Evolutionary conservation across 2,329 filamentous ascomycete species (phyloP), one percentile per base, ranked within the genome.

Genomic region (Fusarium brevicatenulatum): DNA sequence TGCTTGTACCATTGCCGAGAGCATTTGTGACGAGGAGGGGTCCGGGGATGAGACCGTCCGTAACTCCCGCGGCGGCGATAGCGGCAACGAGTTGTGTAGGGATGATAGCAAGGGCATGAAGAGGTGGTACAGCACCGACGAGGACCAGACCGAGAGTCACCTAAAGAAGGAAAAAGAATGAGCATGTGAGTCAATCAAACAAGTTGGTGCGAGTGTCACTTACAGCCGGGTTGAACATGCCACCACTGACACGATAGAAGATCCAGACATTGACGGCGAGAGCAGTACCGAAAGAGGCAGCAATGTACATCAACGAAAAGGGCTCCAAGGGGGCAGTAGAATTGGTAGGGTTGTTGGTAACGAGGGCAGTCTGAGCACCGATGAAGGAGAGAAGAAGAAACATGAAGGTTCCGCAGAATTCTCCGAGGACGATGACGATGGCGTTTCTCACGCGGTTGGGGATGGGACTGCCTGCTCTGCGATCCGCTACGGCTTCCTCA

Each of bases 61-160:
- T 86, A 3, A 92, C 84, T 23, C 85, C 89, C 0, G 89, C 87
- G 4, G 91, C 87, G 4, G 86, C 85, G 49, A 92, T 91, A 10
- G 85, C 87, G 9, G 83, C 91, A 4, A 90, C 76, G 13, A 92
- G 76, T 76, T 93, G 91, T 3, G 88, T 85, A 9, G 85, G 79
- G 56, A 91, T 80, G 56, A 91, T 84, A 4, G 88, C 73, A 4
- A 85, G 68, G 9, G 85, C 87, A 9, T 90, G 87, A 4, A 88
- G 28, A 21, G 85, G 83, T n/a, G 83, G 83, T 47, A 92, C 82
- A 9, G 86, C 88, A 5, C 89, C 88, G 54, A 88, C 86, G 7
- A 91, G 82, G n/a, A 86, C 84, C 25, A 92, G 85, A 3, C 86
- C 89, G 2, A 92, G 79, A 0, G 90, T 90, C n/a, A 86, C 83